A percentile compares a stretch with the other conserved stretches of the same genome.
Evolutionary conservation across 148 eudicot genomes (phyloP).

Genomic region (Rhododendron mucronatum): DNA sequence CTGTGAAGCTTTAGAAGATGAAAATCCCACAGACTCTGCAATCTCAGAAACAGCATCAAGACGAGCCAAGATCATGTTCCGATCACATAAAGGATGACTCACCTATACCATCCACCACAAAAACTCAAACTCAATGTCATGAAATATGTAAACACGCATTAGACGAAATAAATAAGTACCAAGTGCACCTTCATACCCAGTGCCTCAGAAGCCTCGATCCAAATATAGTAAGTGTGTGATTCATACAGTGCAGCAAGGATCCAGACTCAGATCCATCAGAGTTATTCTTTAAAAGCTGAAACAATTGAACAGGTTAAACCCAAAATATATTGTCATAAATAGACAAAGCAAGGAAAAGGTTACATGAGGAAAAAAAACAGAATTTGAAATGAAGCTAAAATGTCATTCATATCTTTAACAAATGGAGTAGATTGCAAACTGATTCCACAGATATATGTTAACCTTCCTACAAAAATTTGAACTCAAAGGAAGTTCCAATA

Average conservation of each 20-base stretch:
- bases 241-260: constrained; percentile 73
- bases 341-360: neutral
- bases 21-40: constrained; percentile 61
- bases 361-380: neutral
- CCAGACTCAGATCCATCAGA: constrained; percentile 87
- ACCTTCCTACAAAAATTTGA: neutral
- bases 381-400: neutral
- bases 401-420: neutral
- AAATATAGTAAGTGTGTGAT: constrained; percentile 73
- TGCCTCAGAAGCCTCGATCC: constrained; percentile 91
- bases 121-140: neutral
- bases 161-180: neutral
- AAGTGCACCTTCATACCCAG: constrained; percentile 53
- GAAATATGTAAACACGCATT: neutral
- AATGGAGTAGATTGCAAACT: neutral
- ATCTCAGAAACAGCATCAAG: constrained; percentile 89
- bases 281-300: constrained; percentile 74
- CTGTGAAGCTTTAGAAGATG: constrained; percentile 31
- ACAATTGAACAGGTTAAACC: neutral
- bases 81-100: constrained; percentile 84
- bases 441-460: neutral
- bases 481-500: neutral
- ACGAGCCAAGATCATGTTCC: constrained; percentile 74
- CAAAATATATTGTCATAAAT: neutral
- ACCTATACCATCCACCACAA: constrained; percentile 44